These are phyloP conservation scores for Calonectria crousiana DNA, from an alignment of 2,329 filamentous ascomycete species.

Conservation along the genomic window DNA sequence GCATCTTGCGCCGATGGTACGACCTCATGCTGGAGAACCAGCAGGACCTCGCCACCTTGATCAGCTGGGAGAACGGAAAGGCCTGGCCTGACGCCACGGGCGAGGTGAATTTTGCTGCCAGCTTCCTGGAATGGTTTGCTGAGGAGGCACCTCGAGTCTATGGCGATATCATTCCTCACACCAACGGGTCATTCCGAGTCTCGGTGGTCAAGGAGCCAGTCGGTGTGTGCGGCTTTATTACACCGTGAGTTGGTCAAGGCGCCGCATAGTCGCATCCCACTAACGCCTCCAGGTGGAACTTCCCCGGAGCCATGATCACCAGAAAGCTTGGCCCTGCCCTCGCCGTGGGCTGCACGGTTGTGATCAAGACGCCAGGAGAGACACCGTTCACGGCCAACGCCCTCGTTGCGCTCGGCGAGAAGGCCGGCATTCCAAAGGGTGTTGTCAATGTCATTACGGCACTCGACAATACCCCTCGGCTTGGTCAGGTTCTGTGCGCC, in stretches of 20 bases:
- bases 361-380: constrained; percentile 87
- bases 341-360: constrained; percentile 81
- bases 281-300: constrained; percentile 62
- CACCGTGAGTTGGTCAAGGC: constrained; percentile 25
- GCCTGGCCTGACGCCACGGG: constrained; percentile 69
- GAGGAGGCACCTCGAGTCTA: constrained; percentile 62
- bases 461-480: constrained; percentile 8
- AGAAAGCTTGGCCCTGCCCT: constrained; percentile 63
- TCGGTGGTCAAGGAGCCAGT: constrained; percentile 67
- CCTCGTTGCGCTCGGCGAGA: constrained; percentile 81
- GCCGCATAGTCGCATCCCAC: no score
- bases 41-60: constrained; percentile 74
- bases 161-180: constrained; percentile 71
- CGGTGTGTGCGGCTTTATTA: constrained; percentile 48
- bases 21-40: constrained; percentile 72
- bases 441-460: constrained; percentile 32
- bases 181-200: constrained; percentile 73
- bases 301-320: constrained; percentile 64
- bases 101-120: constrained; percentile 72
- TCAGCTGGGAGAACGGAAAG: constrained; percentile 80
- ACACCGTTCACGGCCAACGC: constrained; percentile 90
- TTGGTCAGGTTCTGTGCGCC: constrained; percentile 2
- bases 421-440: constrained; percentile 69
- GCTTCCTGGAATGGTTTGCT: constrained; percentile 68
- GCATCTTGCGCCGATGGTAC: constrained; percentile 71